Evolutionary conservation across 495 filamentous ascomycete species (phyloP), one percentile per base, ranked within the genome.

Genomic region (Durotheca rogersii): DNA sequence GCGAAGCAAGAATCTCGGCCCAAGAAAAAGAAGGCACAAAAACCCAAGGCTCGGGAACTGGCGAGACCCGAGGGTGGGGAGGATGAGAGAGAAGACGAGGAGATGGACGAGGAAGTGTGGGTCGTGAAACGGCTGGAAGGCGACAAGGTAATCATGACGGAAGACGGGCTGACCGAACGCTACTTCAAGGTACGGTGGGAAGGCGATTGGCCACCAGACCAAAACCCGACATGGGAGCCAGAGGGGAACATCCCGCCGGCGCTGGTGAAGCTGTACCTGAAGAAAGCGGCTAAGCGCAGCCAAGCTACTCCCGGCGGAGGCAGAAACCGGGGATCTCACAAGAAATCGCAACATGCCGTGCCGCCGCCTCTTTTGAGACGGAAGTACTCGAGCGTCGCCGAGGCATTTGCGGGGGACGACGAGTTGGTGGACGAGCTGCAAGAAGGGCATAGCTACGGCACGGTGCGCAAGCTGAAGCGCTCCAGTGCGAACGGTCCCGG

Each of bases 221-320:
- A 75, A 33, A 73, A 76, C 37, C 71, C 71, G 0, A 72, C 71
- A 0, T 78, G 74, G 74, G 73, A 76, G 51, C 73, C 72, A 0
- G 67, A 64, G 29, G 63, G 62, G 2, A 72, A 75, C 27, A 69
- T 78, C 10, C 35, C 68, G 10, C 43, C 58, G 0, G 17, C 32
- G 0, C 39, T 73, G 2, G 56, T 76, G 21, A 39, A 42, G 20
- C 32, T 29, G 12, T 77, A 73, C 48, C 35, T 64, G 7, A 57
- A 67, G 12, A 60, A 62, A 27, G 19, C 52, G 9, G 38, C 34
- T 0, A 46, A 58, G 23, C 53, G 48, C 14, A 11, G 21, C 3
- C 51, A 60, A 17, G 7, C 2, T 14, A 32, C 11, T 34, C 38
- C 7, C 39, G 23, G 23, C 43, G n/a, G 21, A 4, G 5, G 32